Evolutionary conservation across 2,329 filamentous ascomycete species (phyloP).

Genomic region (Tolypocladium inflatum): DNA sequence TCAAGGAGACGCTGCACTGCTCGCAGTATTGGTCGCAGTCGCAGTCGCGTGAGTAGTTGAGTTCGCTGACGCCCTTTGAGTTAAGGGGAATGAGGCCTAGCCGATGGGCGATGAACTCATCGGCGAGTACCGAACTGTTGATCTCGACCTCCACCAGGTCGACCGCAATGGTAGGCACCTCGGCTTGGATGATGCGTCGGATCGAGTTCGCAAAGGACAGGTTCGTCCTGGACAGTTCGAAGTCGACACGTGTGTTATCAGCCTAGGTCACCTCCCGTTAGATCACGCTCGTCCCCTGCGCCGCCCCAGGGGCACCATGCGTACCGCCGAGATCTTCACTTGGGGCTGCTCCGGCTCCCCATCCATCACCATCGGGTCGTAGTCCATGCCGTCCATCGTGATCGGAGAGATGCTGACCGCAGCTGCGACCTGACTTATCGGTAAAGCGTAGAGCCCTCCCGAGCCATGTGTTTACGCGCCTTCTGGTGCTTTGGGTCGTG

Average conservation of each 20-base stretch:
- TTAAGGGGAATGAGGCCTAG: conserved; percentile 83
- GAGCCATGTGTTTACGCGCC: neutral
- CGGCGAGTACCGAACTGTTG: conserved; percentile 92
- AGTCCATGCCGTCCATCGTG: conserved; percentile 42
- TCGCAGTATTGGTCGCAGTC: conserved; percentile 95
- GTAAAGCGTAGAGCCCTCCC: neutral
- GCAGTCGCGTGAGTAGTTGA: conserved; percentile 87
- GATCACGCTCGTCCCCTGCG: neutral
- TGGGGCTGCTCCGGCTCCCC: conserved; percentile 45
- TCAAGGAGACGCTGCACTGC: conserved; percentile 77
- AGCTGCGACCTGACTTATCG: neutral
- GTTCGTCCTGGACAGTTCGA: conserved; percentile 82
- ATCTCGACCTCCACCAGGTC: conserved; percentile 87
- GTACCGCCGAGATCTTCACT: conserved; percentile 52
- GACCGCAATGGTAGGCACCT: conserved; percentile 90
- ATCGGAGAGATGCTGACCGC: conserved; percentile 3
- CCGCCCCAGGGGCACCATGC: conserved; percentile 6
- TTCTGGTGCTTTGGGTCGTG: neutral
- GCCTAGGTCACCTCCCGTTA: conserved; percentile 41
- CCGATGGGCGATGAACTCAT: conserved; percentile 91
- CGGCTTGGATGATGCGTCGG: conserved; percentile 82
- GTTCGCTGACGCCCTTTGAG: conserved; percentile 70
- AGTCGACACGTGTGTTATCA: conserved; percentile 74
- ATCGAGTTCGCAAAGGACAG: conserved; percentile 88
- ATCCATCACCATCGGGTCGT: conserved; percentile 51